Percentiles rank a stretch among this genome's conserved stretches.
Evolutionary conservation across 2,329 filamentous ascomycete genomes (phyloP).

Genomic region (Penicillium sp.): DNA sequence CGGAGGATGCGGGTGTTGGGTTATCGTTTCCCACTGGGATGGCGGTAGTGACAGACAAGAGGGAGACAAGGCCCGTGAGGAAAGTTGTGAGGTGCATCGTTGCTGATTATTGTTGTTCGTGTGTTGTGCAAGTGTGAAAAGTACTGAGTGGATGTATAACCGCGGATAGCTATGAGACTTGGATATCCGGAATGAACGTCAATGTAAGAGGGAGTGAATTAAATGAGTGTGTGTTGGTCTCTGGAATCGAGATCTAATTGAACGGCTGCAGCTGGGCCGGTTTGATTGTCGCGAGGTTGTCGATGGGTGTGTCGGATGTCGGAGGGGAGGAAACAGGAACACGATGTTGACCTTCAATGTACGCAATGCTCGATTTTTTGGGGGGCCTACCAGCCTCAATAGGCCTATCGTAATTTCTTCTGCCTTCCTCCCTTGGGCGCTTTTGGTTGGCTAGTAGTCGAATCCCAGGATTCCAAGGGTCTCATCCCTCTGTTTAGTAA

Average conservation of each 20-base stretch:
- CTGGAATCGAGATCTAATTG: constrained; percentile 8
- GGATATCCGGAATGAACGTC: constrained; percentile 3
- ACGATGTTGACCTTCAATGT: background rate
- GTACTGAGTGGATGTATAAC: background rate
- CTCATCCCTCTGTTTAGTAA: constrained; percentile 8
- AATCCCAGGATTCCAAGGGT: constrained; percentile 8
- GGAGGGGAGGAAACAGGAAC: background rate
- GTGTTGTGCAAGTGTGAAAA: background rate
- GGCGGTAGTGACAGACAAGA: constrained; percentile 14
- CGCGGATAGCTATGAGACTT: background rate
- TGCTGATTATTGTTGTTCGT: background rate
- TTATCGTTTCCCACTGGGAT: constrained; percentile 12
- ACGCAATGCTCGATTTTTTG: background rate
- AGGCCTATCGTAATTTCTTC: background rate
- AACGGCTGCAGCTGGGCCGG: constrained; percentile 19
- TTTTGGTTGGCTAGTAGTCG: constrained; percentile 1
- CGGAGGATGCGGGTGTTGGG: constrained; percentile 6
- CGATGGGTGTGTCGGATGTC: constrained; percentile 8
- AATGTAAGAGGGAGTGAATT: too few relatives aligned
- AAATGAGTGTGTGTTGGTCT: constrained; percentile 1
- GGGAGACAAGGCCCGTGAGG: constrained; percentile 11
- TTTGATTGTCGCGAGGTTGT: constrained; percentile 4
- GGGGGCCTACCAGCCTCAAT: background rate
- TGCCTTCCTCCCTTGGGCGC: constrained; percentile 2
- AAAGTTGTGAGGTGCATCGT: constrained; percentile 17